Percentiles rank a stretch among this genome's conserved stretches.
phyloP scores from a whole-genome alignment of 23 red algal species.

The Gracilariopsis chorda region DNA sequence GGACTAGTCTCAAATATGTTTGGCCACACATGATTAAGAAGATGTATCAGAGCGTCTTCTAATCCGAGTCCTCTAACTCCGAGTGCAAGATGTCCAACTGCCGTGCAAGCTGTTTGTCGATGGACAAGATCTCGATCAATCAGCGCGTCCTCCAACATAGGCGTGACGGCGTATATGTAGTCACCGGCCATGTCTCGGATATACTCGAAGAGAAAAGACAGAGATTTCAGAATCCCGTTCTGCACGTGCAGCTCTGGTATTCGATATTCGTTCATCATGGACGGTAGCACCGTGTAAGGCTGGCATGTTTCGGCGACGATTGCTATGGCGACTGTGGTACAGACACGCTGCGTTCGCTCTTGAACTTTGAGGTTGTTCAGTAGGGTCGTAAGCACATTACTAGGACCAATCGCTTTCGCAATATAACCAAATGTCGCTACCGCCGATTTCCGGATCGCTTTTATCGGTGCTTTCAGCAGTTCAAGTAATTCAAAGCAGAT shows the following conservation, averaged over 20 bases:
- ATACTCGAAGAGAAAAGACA: conserved; percentile 96
- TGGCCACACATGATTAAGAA: conserved; percentile 96
- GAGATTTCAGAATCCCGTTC: conserved; percentile 91
- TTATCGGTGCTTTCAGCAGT: conserved; percentile 87
- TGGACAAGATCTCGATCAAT: conserved; percentile 93
- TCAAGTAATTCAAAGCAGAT: conserved; percentile 92
- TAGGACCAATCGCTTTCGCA: conserved; percentile 83
- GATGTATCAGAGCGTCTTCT: conserved; percentile 91
- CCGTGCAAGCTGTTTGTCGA: conserved; percentile 90
- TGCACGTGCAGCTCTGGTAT: conserved; percentile 92
- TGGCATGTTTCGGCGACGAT: conserved; percentile 80
- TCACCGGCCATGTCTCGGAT: conserved; percentile 69
- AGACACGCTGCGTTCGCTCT: conserved; percentile 93
- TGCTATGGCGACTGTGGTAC: conserved; percentile 95
- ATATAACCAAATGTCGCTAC: conserved; percentile 91
- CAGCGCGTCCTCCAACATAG: conserved; percentile 88
- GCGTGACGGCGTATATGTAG: conserved; percentile 90
- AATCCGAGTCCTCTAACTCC: conserved; percentile 81
- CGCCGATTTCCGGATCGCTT: conserved; percentile 79
- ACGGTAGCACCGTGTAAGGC: conserved; percentile 81
- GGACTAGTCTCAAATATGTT: conserved; percentile 88
- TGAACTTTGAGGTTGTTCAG: conserved; percentile 89
- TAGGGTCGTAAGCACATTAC: conserved; percentile 74
- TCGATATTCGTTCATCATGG: conserved; percentile 94
- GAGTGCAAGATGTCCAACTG: conserved; percentile 89